These are phyloP conservation scores for Globisporangium yorkense DNA, from an alignment of 352 stramenopile genomes.

Conservation along the genomic window DNA sequence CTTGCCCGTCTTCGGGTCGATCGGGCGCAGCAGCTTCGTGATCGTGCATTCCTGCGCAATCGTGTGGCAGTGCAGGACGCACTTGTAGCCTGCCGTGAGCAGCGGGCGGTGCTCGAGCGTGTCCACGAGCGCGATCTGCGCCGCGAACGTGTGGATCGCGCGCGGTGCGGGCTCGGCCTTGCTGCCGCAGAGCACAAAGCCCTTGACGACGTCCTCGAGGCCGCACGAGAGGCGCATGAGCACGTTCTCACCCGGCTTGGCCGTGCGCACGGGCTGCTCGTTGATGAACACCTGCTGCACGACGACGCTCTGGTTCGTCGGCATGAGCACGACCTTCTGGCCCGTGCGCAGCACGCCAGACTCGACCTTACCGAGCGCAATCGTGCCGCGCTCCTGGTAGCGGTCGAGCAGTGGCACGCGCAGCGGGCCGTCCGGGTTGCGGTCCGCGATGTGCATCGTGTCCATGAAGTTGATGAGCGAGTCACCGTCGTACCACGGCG, in stretches of 20 bases:
- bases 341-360: slow-evolving; percentile 90
- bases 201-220: slow-evolving; percentile 83
- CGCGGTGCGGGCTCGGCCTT: slow-evolving; percentile 45
- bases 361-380: slow-evolving; percentile 98
- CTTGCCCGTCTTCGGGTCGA: slow-evolving; percentile 89
- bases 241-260: slow-evolving; percentile 98
- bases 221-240: slow-evolving; percentile 91
- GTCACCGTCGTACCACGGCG: slow-evolving; percentile 92
- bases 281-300: slow-evolving; percentile 90
- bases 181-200: slow-evolving; percentile 91
- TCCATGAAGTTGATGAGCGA: slow-evolving; percentile 95
- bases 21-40: slow-evolving; percentile 86
- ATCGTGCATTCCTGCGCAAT: slow-evolving; percentile 94
- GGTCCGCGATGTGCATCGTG: slow-evolving; percentile 86
- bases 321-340: slow-evolving; percentile 95
- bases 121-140: slow-evolving; percentile 94
- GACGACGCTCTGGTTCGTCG: slow-evolving; percentile 65
- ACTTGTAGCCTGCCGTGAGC: slow-evolving; percentile 96
- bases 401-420: slow-evolving; percentile 97
- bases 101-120: slow-evolving; percentile 96
- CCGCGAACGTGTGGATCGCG: slow-evolving; percentile 80
- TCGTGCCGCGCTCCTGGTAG: slow-evolving; percentile 95
- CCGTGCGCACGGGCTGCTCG: slow-evolving; percentile 90
- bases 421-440: slow-evolving; percentile 88
- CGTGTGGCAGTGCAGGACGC: slow-evolving; percentile 97